Evolutionary conservation across 106 monocot genomes (phyloP).

Genomic region (Acorus gramineus): DNA sequence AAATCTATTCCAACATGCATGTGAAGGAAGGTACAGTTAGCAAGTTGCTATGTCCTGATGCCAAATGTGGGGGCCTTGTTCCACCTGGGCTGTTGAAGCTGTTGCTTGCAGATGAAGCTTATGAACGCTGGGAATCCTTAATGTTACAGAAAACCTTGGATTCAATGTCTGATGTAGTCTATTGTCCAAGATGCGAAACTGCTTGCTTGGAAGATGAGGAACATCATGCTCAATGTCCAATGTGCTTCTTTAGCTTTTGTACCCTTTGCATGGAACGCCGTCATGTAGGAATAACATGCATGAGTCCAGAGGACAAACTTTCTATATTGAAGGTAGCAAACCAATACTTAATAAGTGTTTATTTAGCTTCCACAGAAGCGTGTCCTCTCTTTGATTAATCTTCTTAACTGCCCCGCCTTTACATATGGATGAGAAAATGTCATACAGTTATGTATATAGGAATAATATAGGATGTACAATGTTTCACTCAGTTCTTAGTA

Average conservation of each 20-base stretch:
- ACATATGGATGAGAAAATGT: too few species aligned
- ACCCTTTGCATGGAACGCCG: constrained; percentile 77
- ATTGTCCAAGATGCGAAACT: constrained; percentile 91
- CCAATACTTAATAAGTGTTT: too few species aligned
- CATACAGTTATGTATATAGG: too few species aligned
- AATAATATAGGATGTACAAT: neutral
- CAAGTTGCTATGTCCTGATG: constrained; percentile 69
- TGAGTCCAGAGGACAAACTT: constrained; percentile 57
- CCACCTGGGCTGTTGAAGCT: constrained; percentile 61
- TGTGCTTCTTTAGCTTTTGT: constrained; percentile 87
- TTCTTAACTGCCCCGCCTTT: neutral
- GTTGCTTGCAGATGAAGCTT: constrained; percentile 54
- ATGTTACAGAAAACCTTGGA: constrained; percentile 63
- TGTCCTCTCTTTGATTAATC: neutral
- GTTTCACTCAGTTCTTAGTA: neutral
- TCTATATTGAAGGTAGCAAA: constrained; percentile 61
- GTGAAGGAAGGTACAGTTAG: constrained; percentile 80
- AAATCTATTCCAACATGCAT: constrained; percentile 74
- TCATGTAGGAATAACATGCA: constrained; percentile 62
- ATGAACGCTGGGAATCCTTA: constrained; percentile 69
- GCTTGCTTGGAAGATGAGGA: constrained; percentile 84
- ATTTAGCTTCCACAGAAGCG: too few species aligned
- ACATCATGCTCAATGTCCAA: constrained; percentile 77
- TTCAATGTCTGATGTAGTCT: constrained; percentile 79
- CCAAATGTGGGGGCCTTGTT: constrained; percentile 51